phyloP scores from a whole-genome alignment of 805 yeast species.

The Candida andamanensis region DNA sequence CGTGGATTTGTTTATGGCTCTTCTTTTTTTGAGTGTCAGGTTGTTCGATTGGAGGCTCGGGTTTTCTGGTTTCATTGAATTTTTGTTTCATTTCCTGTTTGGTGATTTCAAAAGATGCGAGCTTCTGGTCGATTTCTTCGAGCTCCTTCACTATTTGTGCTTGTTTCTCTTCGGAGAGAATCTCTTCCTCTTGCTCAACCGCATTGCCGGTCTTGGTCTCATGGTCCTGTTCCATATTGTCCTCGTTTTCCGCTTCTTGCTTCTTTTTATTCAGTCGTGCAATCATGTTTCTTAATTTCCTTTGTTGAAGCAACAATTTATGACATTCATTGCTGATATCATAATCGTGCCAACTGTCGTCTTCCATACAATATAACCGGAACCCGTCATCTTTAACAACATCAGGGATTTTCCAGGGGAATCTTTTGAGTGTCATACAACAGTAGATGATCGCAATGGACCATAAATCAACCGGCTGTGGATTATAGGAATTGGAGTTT shows the following conservation, averaged over 20 bases:
- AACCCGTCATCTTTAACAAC: constrained; percentile 69
- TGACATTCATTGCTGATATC: constrained; percentile 67
- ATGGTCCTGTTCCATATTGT: constrained; percentile 15
- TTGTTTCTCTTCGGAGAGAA: constrained; percentile 27
- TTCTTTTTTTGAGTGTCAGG: constrained; percentile 22
- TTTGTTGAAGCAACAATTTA: constrained; percentile 53
- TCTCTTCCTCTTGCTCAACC: constrained; percentile 14
- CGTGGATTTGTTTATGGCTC: constrained; percentile 59
- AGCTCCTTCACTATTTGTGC: constrained; percentile 29
- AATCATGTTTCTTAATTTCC: constrained; percentile 47
- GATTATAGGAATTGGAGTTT: constrained; percentile 59
- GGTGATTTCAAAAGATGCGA: constrained; percentile 32
- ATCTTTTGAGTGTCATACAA: constrained; percentile 86
- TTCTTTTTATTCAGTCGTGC: constrained; percentile 39
- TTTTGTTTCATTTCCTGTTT: constrained; percentile 31
- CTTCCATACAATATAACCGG: constrained; percentile 75
- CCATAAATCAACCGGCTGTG: constrained; percentile 93
- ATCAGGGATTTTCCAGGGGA: constrained; percentile 94
- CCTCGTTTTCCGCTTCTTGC: constrained; percentile 10
- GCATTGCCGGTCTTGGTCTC: constrained; percentile 3
- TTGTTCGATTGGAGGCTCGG: constrained; percentile 12
- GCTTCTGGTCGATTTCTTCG: constrained; percentile 31
- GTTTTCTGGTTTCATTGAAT: constrained; percentile 17
- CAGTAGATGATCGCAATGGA: constrained; percentile 86
- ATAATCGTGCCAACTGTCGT: constrained; percentile 76